A percentile compares a stretch with the other conserved stretches of the same genome.
These are phyloP conservation scores for Penicillium sp. DNA, from an alignment of 2,329 filamentous ascomycete species.

Conservation along the genomic window DNA sequence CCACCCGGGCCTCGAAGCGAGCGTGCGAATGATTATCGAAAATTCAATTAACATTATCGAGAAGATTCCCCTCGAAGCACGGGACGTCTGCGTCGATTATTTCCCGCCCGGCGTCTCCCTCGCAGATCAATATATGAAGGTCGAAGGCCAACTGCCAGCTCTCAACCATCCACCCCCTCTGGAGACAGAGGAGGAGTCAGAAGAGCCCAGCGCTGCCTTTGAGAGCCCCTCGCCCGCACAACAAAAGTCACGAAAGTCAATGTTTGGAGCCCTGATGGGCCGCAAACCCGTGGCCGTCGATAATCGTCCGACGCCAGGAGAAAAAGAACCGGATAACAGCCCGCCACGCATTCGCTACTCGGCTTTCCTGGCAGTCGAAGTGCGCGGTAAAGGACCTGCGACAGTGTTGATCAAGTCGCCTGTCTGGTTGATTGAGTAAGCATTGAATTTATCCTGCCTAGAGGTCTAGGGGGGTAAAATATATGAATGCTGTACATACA, in stretches of 20 bases:
- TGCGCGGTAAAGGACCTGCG: slow-evolving; percentile 60
- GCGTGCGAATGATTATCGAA: slow-evolving; percentile 89
- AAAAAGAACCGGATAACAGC: slow-evolving; percentile 42
- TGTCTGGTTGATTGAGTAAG: slow-evolving; percentile 54
- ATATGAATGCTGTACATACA: slow-evolving; percentile 14
- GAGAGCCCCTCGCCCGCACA: slow-evolving; percentile 18
- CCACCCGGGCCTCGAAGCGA: slow-evolving; percentile 79
- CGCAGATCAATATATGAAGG: slow-evolving; percentile 76
- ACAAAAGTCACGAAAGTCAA: slow-evolving; percentile 37
- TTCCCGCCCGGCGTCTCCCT: slow-evolving; percentile 75
- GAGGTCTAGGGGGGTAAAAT: neutral
- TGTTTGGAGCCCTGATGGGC: slow-evolving; percentile 45
- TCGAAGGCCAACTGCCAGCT: slow-evolving; percentile 68
- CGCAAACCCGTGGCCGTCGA: slow-evolving; percentile 30
- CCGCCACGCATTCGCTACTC: slow-evolving; percentile 73
- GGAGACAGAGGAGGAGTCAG: slow-evolving; percentile 19
- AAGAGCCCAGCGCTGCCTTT: slow-evolving; percentile 18
- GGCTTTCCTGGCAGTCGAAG: slow-evolving; percentile 73
- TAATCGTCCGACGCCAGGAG: slow-evolving; percentile 17
- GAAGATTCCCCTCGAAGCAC: slow-evolving; percentile 85
- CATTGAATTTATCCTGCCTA: neutral
- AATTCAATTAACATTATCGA: slow-evolving; percentile 81
- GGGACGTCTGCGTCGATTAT: slow-evolving; percentile 86
- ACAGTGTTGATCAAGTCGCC: slow-evolving; percentile 76
- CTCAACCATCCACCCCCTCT: slow-evolving; percentile 40